Conservation (phyloP, 2,329 filamentous ascomycete species). For the Penicillium brasilianum region DNA sequence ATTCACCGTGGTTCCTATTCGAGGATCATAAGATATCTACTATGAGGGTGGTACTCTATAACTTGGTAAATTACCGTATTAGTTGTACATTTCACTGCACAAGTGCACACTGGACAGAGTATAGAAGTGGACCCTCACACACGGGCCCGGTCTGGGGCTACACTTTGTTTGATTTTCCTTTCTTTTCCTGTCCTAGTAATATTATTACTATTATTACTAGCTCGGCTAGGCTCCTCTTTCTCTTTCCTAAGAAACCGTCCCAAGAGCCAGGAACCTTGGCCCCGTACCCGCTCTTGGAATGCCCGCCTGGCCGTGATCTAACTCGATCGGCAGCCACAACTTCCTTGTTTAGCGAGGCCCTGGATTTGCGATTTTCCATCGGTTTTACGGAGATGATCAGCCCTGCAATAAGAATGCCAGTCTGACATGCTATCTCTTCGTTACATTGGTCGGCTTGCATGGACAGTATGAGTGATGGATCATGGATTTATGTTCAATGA, state of each 20-base stretch:
- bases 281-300: constrained; percentile 26
- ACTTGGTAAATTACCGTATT: too few relatives aligned
- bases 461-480: neutral
- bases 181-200: constrained; percentile 9
- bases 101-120: neutral
- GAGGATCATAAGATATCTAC: neutral
- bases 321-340: constrained; percentile 23
- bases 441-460: constrained; percentile 1
- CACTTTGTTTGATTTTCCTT: constrained; percentile 9
- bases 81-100: too few relatives aligned
- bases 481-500: neutral
- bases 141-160: constrained; percentile 23
- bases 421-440: neutral
- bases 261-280: constrained; percentile 28
- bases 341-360: constrained; percentile 15
- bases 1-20: neutral
- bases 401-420: constrained; percentile 27
- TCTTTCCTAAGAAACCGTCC: constrained; percentile 5
- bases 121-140: constrained; percentile 20
- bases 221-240: neutral
- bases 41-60: neutral
- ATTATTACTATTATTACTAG: neutral
- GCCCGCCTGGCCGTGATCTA: constrained; percentile 17
- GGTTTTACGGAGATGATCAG: constrained; percentile 21
- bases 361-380: constrained; percentile 9